phyloP scores from a whole-genome alignment of 2,329 filamentous ascomycete species.

The Cryphonectria naterciae region DNA sequence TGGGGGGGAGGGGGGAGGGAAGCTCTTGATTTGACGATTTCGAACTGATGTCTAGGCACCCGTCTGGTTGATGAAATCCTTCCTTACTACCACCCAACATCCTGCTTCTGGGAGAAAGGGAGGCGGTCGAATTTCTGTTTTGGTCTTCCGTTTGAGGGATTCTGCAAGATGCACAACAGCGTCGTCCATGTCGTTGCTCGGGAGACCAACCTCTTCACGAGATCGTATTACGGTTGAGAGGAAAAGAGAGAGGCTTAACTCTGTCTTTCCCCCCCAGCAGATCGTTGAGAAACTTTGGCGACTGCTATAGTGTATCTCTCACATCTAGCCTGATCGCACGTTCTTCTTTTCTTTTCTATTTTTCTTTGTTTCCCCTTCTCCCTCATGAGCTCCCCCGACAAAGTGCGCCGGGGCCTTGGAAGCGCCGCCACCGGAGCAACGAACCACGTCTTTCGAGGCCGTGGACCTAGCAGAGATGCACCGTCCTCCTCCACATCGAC shows the following conservation, averaged over 20 bases:
- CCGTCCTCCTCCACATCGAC: not conserved
- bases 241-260: too few species aligned
- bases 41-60: not conserved
- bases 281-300: not conserved
- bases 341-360: not conserved
- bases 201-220: not conserved
- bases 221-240: not conserved
- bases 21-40: not conserved
- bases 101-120: too few species aligned
- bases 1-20: not conserved
- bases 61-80: not conserved
- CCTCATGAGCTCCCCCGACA: slow-evolving; percentile 28
- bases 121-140: too few species aligned
- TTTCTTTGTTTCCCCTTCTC: too few species aligned
- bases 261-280: not conserved
- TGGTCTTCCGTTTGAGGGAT: not conserved
- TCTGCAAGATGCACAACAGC: slow-evolving; percentile 9
- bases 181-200: not conserved
- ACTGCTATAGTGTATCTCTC: not conserved
- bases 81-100: not conserved
- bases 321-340: not conserved
- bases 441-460: slow-evolving; percentile 20
- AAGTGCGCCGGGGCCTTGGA: slow-evolving; percentile 19
- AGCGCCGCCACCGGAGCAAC: slow-evolving; percentile 15
- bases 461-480: slow-evolving; percentile 6